A percentile compares a stretch with the other conserved stretches of the same genome.
Conservation (phyloP, 1,284 basidiomycete genomes). For the Cutaneotrichosporon daszewskae region DNA sequence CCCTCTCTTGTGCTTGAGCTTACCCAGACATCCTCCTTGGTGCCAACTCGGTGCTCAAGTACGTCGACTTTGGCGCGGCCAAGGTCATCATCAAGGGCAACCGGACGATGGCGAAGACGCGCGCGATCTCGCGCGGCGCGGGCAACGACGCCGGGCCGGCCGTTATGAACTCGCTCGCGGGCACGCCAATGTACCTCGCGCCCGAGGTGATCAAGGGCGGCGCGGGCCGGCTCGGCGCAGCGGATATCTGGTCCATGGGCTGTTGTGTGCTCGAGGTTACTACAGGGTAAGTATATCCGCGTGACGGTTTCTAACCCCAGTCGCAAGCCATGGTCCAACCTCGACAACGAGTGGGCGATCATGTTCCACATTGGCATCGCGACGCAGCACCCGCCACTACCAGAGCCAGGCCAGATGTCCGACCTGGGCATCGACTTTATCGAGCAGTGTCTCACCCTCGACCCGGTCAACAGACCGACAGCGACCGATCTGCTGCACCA, state of each 20-base stretch:
- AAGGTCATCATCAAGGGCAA: slow-evolving; percentile 95
- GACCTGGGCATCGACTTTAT: slow-evolving; percentile 91
- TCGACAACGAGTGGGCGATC: slow-evolving; percentile 99
- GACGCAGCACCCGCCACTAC: slow-evolving; percentile 91
- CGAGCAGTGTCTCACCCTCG: slow-evolving; percentile 82
- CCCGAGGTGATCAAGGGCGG: slow-evolving; percentile 92
- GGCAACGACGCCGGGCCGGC: slow-evolving; percentile 33
- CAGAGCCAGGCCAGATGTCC: slow-evolving; percentile 83
- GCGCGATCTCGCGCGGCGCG: slow-evolving; percentile 47
- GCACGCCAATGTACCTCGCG: slow-evolving; percentile 99
- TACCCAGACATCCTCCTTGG: slow-evolving; percentile 85
- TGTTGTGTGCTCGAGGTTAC: slow-evolving; percentile 95
- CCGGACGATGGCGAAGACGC: slow-evolving; percentile 69
- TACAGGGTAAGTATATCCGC: no score
- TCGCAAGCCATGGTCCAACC: slow-evolving; percentile 93
- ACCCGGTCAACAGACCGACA: slow-evolving; percentile 75
- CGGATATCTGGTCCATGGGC: slow-evolving; percentile 93
- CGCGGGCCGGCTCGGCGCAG: slow-evolving; percentile 75
- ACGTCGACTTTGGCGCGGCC: slow-evolving; percentile 97
- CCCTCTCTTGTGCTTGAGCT: slow-evolving; percentile 19
- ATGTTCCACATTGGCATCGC: slow-evolving; percentile 99
- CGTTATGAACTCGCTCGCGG: slow-evolving; percentile 78
- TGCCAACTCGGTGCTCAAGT: slow-evolving; percentile 83
- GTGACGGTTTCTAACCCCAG: no score
- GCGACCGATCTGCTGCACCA: slow-evolving; percentile 82